Evolutionary conservation across 257 asterid genomes (phyloP).

Genomic region (Solanum peruvianum): DNA sequence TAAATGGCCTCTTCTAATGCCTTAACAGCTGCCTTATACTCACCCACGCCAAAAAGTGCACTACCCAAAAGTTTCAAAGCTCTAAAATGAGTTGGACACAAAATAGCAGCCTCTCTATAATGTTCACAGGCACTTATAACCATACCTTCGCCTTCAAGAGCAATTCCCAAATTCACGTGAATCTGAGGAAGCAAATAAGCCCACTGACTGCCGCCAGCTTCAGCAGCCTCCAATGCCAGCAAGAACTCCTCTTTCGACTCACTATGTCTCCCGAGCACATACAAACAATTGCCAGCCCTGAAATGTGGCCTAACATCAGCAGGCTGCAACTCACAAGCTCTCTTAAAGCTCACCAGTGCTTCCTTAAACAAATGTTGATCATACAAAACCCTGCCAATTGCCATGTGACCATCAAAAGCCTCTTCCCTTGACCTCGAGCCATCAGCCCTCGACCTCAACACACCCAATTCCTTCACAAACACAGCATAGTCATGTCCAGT

Average conservation of each 20-base stretch:
- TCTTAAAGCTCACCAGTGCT: slow-evolving; percentile 81
- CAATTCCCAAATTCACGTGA: slow-evolving; percentile 91
- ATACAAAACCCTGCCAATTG: slow-evolving; percentile 69
- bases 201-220: slow-evolving; percentile 95
- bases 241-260: slow-evolving; percentile 83
- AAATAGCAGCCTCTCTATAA: slow-evolving; percentile 97
- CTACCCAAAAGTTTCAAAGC: slow-evolving; percentile 97
- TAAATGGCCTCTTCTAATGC: slow-evolving; percentile 97
- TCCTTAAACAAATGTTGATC: slow-evolving; percentile 80
- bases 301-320: slow-evolving; percentile 95
- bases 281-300: slow-evolving; percentile 81
- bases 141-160: slow-evolving; percentile 98
- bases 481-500: slow-evolving; percentile 55
- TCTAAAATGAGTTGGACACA: slow-evolving; percentile 94
- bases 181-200: slow-evolving; percentile 96
- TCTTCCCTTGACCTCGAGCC: slow-evolving; percentile 84
- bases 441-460: slow-evolving; percentile 82
- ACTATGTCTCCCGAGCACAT: slow-evolving; percentile 57
- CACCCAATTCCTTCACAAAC: slow-evolving; percentile 81
- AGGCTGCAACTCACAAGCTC: slow-evolving; percentile 91
- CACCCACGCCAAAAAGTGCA: slow-evolving; percentile 95
- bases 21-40: slow-evolving; percentile 97
- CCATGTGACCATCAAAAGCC: slow-evolving; percentile 99
- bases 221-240: slow-evolving; percentile 92
- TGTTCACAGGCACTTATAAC: slow-evolving; percentile 96